Percentiles rank a stretch among this genome's conserved stretches.
Evolutionary conservation across 176 grass and related monocot genomes (phyloP).

Genomic region (Cenchrus purpureus): DNA sequence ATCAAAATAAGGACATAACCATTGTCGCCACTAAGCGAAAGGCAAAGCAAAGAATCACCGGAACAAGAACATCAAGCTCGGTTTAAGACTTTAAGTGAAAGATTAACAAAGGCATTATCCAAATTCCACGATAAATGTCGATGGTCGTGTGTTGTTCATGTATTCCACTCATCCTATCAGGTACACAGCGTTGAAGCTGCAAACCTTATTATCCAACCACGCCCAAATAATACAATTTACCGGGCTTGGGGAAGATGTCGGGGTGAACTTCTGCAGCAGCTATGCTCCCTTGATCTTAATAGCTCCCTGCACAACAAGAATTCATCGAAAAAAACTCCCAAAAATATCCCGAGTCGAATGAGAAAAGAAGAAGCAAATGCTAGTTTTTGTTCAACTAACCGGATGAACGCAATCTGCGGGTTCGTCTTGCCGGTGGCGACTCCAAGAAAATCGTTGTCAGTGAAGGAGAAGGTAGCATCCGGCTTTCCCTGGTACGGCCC

Average conservation of each 20-base stretch:
- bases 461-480: slow-evolving; percentile 87
- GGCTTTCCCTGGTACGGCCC: slow-evolving; percentile 77
- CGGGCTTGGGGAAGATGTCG: slow-evolving; percentile 93
- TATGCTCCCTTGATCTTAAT: slow-evolving; percentile 96
- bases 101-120: background rate
- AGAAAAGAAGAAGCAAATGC: background rate
- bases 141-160: slow-evolving; percentile 4
- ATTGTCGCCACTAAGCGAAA: too few relatives aligned
- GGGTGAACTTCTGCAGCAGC: slow-evolving; percentile 84
- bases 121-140: slow-evolving; percentile 21
- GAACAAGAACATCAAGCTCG: background rate
- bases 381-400: slow-evolving; percentile 34
- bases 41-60: background rate
- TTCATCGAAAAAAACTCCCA: background rate
- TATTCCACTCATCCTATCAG: slow-evolving; percentile 16
- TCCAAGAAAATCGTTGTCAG: slow-evolving; percentile 79
- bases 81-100: slow-evolving; percentile 3
- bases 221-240: slow-evolving; percentile 43
- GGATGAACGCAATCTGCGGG: slow-evolving; percentile 85
- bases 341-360: background rate
- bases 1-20: background rate
- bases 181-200: slow-evolving; percentile 1
- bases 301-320: slow-evolving; percentile 54
- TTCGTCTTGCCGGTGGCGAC: slow-evolving; percentile 81
- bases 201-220: slow-evolving; percentile 28